Percentiles rank a stretch among this genome's conserved stretches.
Conservation (phyloP, 2,329 filamentous ascomycete species). For the Neurospora sp. region DNA sequence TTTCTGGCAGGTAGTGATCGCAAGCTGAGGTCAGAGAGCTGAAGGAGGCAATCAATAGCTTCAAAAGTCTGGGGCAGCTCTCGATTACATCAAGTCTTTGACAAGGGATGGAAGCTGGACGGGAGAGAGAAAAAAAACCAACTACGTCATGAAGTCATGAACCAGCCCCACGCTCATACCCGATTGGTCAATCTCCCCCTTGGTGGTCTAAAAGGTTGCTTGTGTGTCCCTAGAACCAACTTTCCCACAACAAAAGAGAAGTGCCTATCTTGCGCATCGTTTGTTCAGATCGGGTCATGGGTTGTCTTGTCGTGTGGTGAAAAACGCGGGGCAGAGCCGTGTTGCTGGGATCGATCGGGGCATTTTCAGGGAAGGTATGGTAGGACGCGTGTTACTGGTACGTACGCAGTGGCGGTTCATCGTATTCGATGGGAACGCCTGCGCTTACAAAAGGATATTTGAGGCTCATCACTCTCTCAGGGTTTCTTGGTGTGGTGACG, state of each 20-base stretch:
- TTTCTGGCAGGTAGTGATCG: neutral
- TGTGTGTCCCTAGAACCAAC: neutral
- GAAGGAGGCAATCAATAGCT: neutral
- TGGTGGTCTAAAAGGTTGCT: neutral
- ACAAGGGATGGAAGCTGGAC: neutral
- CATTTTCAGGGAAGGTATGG: neutral
- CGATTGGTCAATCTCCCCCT: neutral
- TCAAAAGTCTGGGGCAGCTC: neutral
- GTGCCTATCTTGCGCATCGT: neutral
- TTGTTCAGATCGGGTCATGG: neutral
- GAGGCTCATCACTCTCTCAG: neutral
- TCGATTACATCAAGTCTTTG: neutral
- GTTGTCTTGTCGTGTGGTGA: neutral
- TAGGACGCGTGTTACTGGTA: neutral
- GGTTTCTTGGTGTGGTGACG: neutral
- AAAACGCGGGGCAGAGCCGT: neutral
- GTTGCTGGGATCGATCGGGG: neutral
- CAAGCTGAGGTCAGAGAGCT: neutral
- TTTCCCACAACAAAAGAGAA: neutral
- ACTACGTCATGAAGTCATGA: neutral
- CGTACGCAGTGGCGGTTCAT: neutral
- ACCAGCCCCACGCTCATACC: neutral
- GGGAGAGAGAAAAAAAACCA: neutral
- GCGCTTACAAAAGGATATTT: neutral
- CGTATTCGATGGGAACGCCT: neutral